These are phyloP conservation scores for Phoenix dactylifera DNA, from an alignment of 176 grass and related monocot species.

Conservation along the genomic window DNA sequence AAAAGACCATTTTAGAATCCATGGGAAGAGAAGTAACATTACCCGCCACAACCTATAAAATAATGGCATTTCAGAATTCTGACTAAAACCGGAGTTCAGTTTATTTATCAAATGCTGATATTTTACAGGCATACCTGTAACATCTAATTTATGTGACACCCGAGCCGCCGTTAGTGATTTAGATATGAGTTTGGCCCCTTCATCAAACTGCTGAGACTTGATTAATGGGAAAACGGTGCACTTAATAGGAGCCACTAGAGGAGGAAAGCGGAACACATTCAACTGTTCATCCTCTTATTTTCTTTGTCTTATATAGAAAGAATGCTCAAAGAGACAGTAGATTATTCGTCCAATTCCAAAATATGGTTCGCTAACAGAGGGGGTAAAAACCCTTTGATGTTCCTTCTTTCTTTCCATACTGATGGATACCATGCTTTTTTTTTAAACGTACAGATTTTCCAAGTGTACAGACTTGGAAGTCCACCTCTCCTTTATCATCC, in stretches of 20 bases:
- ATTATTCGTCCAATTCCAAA: constrained; percentile 85
- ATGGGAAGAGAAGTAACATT: too few relatives aligned
- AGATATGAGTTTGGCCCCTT: constrained; percentile 44
- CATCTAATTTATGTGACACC: constrained; percentile 67
- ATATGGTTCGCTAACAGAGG: constrained; percentile 69
- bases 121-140: constrained; percentile 32
- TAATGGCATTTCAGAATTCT: too few relatives aligned
- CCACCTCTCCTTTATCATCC: constrained; percentile 47
- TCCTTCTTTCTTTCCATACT: constrained; percentile 73
- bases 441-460: constrained; percentile 50
- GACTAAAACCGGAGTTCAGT: too few relatives aligned
- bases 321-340: constrained; percentile 73
- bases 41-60: too few relatives aligned
- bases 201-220: constrained; percentile 56
- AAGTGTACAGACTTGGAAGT: constrained; percentile 54
- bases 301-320: constrained; percentile 63
- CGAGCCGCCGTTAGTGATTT: constrained; percentile 45
- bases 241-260: constrained; percentile 74
- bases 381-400: constrained; percentile 72
- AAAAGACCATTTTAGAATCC: too few relatives aligned
- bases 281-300: constrained; percentile 72
- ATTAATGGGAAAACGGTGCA: constrained; percentile 74
- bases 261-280: constrained; percentile 72
- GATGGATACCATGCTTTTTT: constrained; percentile 68
- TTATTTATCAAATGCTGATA: too few relatives aligned